These are phyloP conservation scores for Solanum chaucha DNA, from an alignment of 257 asterid species.

Conservation along the genomic window DNA sequence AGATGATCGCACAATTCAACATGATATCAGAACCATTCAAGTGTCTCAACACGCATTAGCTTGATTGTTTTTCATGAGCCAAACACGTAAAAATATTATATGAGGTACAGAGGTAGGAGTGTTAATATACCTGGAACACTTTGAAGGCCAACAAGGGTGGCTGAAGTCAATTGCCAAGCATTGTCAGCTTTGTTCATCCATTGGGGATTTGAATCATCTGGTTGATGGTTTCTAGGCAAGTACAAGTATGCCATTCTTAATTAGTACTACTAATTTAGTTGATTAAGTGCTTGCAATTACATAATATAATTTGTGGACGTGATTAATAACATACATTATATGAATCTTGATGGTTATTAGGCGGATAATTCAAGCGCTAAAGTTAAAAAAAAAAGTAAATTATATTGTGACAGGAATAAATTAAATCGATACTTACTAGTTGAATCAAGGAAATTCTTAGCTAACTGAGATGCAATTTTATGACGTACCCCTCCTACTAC, in stretches of 20 bases:
- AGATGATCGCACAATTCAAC: neutral
- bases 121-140: constrained; percentile 26
- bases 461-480: neutral
- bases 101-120: neutral
- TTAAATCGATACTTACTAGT: neutral
- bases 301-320: neutral
- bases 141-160: constrained; percentile 68
- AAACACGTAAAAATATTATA: neutral
- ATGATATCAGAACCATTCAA: neutral
- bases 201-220: constrained; percentile 29
- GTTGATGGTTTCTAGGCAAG: constrained; percentile 29
- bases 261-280: neutral
- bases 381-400: neutral
- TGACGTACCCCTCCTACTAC: too few species aligned
- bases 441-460: neutral
- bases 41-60: neutral
- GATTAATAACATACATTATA: neutral
- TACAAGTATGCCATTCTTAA: constrained; percentile 1
- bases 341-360: neutral
- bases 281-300: neutral
- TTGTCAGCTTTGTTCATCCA: constrained; percentile 81
- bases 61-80: neutral
- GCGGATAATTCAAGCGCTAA: neutral
- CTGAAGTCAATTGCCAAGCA: constrained; percentile 75
- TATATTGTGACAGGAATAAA: neutral